phyloP scores from a whole-genome alignment of 2,329 filamentous ascomycete genomes.

The Aspergillus sp. region DNA sequence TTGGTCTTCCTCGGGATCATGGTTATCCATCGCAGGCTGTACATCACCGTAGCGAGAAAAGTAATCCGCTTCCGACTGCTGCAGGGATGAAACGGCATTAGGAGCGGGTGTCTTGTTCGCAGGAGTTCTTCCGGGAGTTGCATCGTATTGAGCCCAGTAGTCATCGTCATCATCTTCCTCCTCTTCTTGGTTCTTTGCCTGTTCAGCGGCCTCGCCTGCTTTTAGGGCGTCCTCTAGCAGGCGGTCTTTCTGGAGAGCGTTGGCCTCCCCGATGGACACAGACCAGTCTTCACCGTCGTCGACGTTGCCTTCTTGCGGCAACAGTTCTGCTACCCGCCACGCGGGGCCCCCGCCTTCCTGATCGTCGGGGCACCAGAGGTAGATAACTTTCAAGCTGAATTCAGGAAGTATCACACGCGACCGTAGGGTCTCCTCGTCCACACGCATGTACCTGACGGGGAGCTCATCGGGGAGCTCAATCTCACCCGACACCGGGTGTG shows the following conservation, averaged over 20 bases:
- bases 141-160: constrained; percentile 67
- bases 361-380: constrained; percentile 63
- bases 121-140: constrained; percentile 56
- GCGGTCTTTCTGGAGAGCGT: constrained; percentile 46
- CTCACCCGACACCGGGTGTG: constrained; percentile 66
- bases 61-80: constrained; percentile 58
- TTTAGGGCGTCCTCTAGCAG: constrained; percentile 32
- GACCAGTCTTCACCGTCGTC: constrained; percentile 57
- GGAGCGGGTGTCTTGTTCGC: constrained; percentile 41
- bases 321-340: constrained; percentile 63
- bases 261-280: constrained; percentile 56
- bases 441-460: constrained; percentile 56
- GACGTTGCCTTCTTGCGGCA: constrained; percentile 51
- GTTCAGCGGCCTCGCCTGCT: background rate
- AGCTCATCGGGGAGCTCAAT: constrained; percentile 63
- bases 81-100: constrained; percentile 24
- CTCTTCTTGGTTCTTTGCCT: constrained; percentile 22
- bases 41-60: constrained; percentile 64
- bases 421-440: constrained; percentile 65
- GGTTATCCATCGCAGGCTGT: constrained; percentile 64
- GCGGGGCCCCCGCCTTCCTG: constrained; percentile 54
- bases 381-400: constrained; percentile 57
- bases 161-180: constrained; percentile 61
- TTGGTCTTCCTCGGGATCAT: constrained; percentile 61
- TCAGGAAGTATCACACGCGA: constrained; percentile 56